Conservation (phyloP, 2,329 filamentous ascomycete genomes). For the Alternaria infectoria region DNA sequence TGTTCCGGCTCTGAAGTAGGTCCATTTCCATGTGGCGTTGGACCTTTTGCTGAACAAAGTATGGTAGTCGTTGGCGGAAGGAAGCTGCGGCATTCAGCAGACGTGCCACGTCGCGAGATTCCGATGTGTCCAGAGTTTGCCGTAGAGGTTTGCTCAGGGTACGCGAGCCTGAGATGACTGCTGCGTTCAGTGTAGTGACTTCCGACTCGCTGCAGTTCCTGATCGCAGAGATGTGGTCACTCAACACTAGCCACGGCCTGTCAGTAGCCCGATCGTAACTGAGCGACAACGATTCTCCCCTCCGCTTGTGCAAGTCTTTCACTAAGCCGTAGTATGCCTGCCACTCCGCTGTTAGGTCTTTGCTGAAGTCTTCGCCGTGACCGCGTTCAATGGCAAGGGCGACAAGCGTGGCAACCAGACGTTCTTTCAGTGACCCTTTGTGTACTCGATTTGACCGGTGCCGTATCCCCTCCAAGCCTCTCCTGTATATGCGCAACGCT, state of each 20-base stretch:
- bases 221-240: conserved; percentile 80
- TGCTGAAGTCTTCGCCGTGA: conserved; percentile 77
- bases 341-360: conserved; percentile 83
- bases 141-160: conserved; percentile 27
- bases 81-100: conserved; percentile 72
- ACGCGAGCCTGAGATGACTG: conserved; percentile 45
- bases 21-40: conserved; percentile 72
- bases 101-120: conserved; percentile 61
- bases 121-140: conserved; percentile 40
- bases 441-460: conserved; percentile 10
- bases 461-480: conserved; percentile 55
- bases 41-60: conserved; percentile 72
- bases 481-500: conserved; percentile 80
- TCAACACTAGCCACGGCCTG: conserved; percentile 82
- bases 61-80: conserved; percentile 74
- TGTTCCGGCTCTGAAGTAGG: conserved; percentile 73
- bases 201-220: conserved; percentile 82
- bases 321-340: conserved; percentile 85
- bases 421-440: conserved; percentile 70
- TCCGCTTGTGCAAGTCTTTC: conserved; percentile 82
- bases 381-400: conserved; percentile 69
- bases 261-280: conserved; percentile 73
- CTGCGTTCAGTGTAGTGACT: conserved; percentile 71
- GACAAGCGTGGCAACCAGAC: conserved; percentile 74
- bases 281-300: conserved; percentile 81